phyloP scores from a whole-genome alignment of 768 basidiomycete species.

The Pulveroboletus sp. region DNA sequence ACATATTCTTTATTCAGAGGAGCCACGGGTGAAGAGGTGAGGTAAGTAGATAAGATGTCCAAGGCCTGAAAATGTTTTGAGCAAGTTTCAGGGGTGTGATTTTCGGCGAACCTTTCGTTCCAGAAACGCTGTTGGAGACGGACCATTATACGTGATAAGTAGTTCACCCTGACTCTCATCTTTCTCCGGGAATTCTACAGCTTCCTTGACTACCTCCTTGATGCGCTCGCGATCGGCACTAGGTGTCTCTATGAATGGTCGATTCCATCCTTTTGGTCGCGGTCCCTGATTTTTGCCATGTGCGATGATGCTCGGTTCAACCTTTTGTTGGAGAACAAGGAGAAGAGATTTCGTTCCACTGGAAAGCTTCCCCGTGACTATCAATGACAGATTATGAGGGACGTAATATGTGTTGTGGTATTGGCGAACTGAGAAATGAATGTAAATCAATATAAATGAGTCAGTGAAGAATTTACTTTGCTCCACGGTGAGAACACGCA shows the following conservation, averaged over 20 bases:
- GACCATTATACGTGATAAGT: slow-evolving; percentile 71
- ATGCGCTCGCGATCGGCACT: slow-evolving; percentile 62
- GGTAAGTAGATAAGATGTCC: slow-evolving; percentile 80
- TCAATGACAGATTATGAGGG: slow-evolving; percentile 87
- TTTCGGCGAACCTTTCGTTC: slow-evolving; percentile 54
- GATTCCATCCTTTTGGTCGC: slow-evolving; percentile 79
- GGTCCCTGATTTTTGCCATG: slow-evolving; percentile 71
- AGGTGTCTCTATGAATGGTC: slow-evolving; percentile 88
- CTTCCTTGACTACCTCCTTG: slow-evolving; percentile 49
- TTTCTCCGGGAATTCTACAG: slow-evolving; percentile 92
- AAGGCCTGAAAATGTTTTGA: slow-evolving; percentile 53
- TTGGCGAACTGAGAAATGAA: slow-evolving; percentile 59
- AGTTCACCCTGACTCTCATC: slow-evolving; percentile 95
- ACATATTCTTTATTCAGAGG: slow-evolving; percentile 89
- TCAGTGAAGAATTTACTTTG: slow-evolving; percentile 57
- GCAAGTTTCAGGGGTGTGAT: neutral
- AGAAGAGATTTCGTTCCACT: slow-evolving; percentile 73
- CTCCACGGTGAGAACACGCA: slow-evolving; percentile 80
- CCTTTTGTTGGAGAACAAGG: slow-evolving; percentile 71
- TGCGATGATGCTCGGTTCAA: slow-evolving; percentile 76
- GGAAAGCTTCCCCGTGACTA: slow-evolving; percentile 84
- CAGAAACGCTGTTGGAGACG: slow-evolving; percentile 64
- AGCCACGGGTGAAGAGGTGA: slow-evolving; percentile 80
- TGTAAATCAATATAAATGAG: slow-evolving; percentile 14
- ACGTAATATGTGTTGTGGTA: slow-evolving; percentile 91